phyloP scores from a whole-genome alignment of 1,284 basidiomycete genomes.

The Malassezia sp. region DNA sequence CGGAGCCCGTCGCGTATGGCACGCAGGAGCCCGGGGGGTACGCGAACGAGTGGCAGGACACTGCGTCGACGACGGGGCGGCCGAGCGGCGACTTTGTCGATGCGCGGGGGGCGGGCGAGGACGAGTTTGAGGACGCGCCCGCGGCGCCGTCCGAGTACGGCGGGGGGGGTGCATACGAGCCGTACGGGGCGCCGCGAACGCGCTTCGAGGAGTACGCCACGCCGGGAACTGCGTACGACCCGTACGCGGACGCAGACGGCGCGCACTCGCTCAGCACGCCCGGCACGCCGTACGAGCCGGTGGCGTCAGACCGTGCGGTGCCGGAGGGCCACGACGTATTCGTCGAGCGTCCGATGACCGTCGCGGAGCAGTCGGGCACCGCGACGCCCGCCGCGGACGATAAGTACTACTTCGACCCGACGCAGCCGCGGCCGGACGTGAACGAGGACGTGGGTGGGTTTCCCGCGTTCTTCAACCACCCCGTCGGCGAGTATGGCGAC shows the following conservation, averaged over 20 bases:
- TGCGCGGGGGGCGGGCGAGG: background rate
- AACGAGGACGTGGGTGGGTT: constrained; percentile 2
- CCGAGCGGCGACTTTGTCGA: background rate
- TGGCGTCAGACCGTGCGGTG: no score
- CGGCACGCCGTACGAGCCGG: no score
- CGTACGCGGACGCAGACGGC: no score
- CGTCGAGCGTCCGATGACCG: no score
- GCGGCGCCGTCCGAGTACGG: background rate
- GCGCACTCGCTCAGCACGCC: no score
- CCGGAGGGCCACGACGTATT: no score
- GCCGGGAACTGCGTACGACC: no score
- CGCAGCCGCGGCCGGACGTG: background rate
- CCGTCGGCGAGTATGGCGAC: constrained; percentile 37
- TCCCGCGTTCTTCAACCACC: constrained; percentile 40
- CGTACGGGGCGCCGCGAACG: no score
- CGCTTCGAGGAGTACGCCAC: no score
- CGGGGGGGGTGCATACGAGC: no score
- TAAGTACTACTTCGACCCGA: constrained; percentile 1
- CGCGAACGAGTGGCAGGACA: background rate
- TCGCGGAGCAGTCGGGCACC: background rate
- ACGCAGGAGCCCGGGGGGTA: background rate
- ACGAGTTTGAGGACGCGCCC: constrained; percentile 2
- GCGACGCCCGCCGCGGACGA: background rate
- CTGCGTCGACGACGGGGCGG: background rate
- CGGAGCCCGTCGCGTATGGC: no score